These are phyloP conservation scores for Blastobotrys indianensis DNA, from an alignment of 1,139 yeast genomes.

Conservation along the genomic window DNA sequence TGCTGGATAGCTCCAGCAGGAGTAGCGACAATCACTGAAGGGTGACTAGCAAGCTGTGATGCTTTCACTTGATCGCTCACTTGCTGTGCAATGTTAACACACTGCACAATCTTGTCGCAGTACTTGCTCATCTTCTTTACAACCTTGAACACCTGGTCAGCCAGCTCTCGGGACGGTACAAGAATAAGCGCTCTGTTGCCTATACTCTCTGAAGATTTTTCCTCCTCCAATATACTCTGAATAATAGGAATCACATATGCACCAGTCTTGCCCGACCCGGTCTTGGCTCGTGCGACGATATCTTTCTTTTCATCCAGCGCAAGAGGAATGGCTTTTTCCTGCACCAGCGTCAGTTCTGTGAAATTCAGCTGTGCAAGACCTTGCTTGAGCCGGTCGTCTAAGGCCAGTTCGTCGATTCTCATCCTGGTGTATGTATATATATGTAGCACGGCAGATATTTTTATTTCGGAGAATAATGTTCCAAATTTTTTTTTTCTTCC, in stretches of 20 bases:
- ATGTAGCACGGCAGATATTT: too few species aligned
- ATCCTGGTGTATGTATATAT: too few species aligned
- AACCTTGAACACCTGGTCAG: slow-evolving; percentile 74
- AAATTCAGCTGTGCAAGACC: slow-evolving; percentile 73
- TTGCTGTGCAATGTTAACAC: slow-evolving; percentile 70
- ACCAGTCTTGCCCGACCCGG: slow-evolving; percentile 89
- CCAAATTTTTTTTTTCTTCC: too few species aligned
- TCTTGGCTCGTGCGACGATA: slow-evolving; percentile 79
- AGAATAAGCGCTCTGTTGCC: slow-evolving; percentile 47
- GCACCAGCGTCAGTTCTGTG: slow-evolving; percentile 81
- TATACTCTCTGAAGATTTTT: slow-evolving; percentile 18
- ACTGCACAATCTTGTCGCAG: slow-evolving; percentile 60
- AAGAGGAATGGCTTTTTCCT: slow-evolving; percentile 84
- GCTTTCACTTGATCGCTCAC: slow-evolving; percentile 67
- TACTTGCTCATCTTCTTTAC: slow-evolving; percentile 61
- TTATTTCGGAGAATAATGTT: too few species aligned
- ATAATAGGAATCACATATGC: slow-evolving; percentile 78
- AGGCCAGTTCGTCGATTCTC: slow-evolving; percentile 28
- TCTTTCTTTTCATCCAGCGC: slow-evolving; percentile 85
- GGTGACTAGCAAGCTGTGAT: slow-evolving; percentile 61
- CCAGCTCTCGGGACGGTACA: slow-evolving; percentile 82
- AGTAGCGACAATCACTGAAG: slow-evolving; percentile 80
- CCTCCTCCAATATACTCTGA: slow-evolving; percentile 51
- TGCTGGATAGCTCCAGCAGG: slow-evolving; percentile 69
- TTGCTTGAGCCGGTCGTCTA: slow-evolving; percentile 78